These are phyloP conservation scores for Enterospora canceri DNA, from an alignment of 371 early-diverging fungal genomes.

Conservation along the genomic window DNA sequence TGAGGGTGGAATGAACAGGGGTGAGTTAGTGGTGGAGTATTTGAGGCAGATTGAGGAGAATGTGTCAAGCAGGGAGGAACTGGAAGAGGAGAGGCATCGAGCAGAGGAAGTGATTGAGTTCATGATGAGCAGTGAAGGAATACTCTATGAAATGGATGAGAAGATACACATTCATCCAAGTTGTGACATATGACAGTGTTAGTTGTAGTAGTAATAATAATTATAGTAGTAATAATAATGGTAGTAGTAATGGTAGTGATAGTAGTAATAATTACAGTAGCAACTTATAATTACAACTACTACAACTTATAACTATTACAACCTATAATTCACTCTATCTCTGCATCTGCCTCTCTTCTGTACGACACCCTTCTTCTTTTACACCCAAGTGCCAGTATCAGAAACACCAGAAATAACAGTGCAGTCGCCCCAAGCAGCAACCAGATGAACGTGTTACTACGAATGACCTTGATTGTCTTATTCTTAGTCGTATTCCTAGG, in stretches of 20 bases:
- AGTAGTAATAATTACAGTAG: background rate
- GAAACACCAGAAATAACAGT: too few species aligned
- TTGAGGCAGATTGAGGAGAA: constrained; percentile 61
- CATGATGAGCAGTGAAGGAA: constrained; percentile 56
- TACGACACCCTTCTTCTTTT: too few species aligned
- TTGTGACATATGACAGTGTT: constrained; percentile 29
- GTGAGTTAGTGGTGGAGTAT: constrained; percentile 69
- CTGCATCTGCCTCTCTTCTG: too few species aligned
- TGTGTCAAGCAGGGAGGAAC: constrained; percentile 63
- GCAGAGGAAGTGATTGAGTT: constrained; percentile 65
- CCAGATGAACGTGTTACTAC: too few species aligned
- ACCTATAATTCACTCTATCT: too few species aligned
- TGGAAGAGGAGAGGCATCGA: constrained; percentile 60
- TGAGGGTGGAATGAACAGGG: constrained; percentile 47
- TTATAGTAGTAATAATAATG: background rate
- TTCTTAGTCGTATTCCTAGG: too few species aligned
- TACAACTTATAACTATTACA: too few species aligned
- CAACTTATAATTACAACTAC: background rate
- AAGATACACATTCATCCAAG: constrained; percentile 55
- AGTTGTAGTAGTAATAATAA: background rate
- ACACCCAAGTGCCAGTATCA: too few species aligned
- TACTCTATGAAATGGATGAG: constrained; percentile 51
- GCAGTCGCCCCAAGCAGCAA: too few species aligned
- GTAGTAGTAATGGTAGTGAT: background rate
- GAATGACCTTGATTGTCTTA: too few species aligned